phyloP scores from a whole-genome alignment of 1,284 basidiomycete species.

The Boletus hoseneyae region DNA sequence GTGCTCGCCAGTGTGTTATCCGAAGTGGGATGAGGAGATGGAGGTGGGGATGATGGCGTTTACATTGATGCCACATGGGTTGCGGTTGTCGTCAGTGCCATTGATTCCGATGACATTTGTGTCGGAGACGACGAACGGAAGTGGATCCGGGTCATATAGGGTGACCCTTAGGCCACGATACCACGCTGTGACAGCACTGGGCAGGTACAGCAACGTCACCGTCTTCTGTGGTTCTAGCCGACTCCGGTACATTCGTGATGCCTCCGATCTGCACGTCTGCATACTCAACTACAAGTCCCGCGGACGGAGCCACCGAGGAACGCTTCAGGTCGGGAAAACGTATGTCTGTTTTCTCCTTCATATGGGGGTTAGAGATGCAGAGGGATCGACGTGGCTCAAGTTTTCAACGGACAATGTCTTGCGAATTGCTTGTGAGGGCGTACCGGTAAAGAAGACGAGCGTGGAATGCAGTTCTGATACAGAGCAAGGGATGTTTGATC shows the following conservation, averaged over 20 bases:
- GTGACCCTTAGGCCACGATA: constrained; percentile 12
- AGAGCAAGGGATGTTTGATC: constrained; percentile 4
- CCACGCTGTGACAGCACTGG: background rate
- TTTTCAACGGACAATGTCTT: constrained; percentile 25
- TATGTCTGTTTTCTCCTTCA: constrained; percentile 28
- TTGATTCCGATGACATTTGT: constrained; percentile 20
- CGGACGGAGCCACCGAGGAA: background rate
- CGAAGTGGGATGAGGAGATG: constrained; percentile 16
- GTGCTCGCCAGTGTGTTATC: constrained; percentile 21
- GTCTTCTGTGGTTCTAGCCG: constrained; percentile 17
- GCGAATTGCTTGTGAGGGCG: constrained; percentile 8
- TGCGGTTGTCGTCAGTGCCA: constrained; percentile 23
- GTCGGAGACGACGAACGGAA: background rate
- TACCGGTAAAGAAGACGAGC: background rate
- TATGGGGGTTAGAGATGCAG: constrained; percentile 2
- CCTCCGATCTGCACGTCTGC: constrained; percentile 20
- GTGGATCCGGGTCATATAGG: background rate
- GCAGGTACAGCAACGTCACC: constrained; percentile 13
- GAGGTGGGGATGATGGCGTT: constrained; percentile 17
- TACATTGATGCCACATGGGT: constrained; percentile 10
- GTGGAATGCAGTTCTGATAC: background rate
- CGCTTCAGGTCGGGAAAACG: constrained; percentile 13
- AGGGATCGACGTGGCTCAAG: constrained; percentile 25
- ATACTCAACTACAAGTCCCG: constrained; percentile 24
- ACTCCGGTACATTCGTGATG: constrained; percentile 13